Percentiles rank a stretch among this genome's conserved stretches.
Conservation (phyloP, 2,329 filamentous ascomycete genomes). For the Xylaria polymorpha region DNA sequence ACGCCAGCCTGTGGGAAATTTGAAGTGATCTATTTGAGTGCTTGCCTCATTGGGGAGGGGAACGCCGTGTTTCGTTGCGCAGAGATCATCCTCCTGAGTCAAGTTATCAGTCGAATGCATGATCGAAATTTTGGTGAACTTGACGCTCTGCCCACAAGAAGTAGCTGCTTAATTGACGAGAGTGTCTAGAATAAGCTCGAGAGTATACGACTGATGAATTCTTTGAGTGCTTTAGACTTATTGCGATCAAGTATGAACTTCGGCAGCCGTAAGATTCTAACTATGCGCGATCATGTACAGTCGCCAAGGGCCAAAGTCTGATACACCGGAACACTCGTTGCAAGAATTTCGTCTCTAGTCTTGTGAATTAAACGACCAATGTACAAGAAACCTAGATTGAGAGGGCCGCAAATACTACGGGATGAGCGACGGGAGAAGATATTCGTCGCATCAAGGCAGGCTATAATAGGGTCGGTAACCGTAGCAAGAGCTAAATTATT, state of each 20-base stretch:
- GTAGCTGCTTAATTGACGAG: slow-evolving; percentile 5
- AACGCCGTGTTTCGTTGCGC: neutral
- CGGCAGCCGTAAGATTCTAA: neutral
- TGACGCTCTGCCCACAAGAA: neutral
- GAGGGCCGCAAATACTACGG: too few relatives aligned
- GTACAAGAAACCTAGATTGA: neutral
- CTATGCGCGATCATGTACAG: neutral
- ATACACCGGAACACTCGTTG: slow-evolving; percentile 1
- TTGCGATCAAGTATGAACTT: slow-evolving; percentile 7
- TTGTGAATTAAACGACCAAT: neutral
- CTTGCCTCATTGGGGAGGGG: slow-evolving; percentile 3
- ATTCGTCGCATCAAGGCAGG: too few relatives aligned
- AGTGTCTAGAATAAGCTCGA: slow-evolving; percentile 6
- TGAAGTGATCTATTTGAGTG: slow-evolving; percentile 19
- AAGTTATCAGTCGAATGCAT: slow-evolving; percentile 26
- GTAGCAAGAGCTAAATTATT: too few relatives aligned
- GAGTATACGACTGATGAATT: slow-evolving; percentile 6
- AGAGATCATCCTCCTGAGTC: slow-evolving; percentile 16
- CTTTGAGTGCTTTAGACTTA: neutral
- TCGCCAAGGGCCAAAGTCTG: neutral
- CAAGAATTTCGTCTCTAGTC: neutral
- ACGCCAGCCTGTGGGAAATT: slow-evolving; percentile 27
- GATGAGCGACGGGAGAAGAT: too few relatives aligned
- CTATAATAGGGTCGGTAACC: too few relatives aligned
- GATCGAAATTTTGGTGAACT: slow-evolving; percentile 14